Evolutionary conservation across 169 alveolate species (phyloP).

Genomic region (Babesia microti): DNA sequence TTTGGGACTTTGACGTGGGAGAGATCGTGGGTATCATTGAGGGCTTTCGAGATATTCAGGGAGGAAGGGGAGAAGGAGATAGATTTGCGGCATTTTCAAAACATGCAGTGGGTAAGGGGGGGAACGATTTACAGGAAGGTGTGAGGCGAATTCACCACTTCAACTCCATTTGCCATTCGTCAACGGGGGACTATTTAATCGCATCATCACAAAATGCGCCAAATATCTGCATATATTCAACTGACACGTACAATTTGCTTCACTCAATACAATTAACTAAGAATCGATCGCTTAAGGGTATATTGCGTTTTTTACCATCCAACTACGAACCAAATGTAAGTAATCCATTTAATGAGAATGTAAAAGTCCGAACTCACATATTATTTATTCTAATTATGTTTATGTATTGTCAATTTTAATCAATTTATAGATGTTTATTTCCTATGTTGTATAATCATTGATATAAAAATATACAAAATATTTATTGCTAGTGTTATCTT

Average conservation of each 20-base stretch:
- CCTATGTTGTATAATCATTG: too few relatives aligned
- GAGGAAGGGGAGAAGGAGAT: slow-evolving; percentile 60
- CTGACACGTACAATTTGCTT: slow-evolving; percentile 44
- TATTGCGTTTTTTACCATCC: slow-evolving; percentile 45
- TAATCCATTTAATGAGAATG: slow-evolving; percentile 21
- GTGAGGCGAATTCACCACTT: slow-evolving; percentile 53
- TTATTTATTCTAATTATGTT: too few relatives aligned
- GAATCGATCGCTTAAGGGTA: slow-evolving; percentile 48
- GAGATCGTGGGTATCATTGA: slow-evolving; percentile 71
- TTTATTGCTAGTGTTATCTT: too few relatives aligned
- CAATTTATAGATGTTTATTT: too few relatives aligned
- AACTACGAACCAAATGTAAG: slow-evolving; percentile 45
- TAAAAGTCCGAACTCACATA: too few relatives aligned
- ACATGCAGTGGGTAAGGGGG: slow-evolving; percentile 20
- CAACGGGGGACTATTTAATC: slow-evolving; percentile 49
- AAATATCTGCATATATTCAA: slow-evolving; percentile 52
- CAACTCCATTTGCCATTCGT: slow-evolving; percentile 47
- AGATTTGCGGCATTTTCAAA: slow-evolving; percentile 50
- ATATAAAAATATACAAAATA: too few relatives aligned
- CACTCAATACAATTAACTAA: slow-evolving; percentile 39
- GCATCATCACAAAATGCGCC: slow-evolving; percentile 60
- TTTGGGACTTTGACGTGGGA: slow-evolving; percentile 67
- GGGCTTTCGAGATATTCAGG: slow-evolving; percentile 71
- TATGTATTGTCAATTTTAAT: too few relatives aligned
- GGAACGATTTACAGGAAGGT: slow-evolving; percentile 23